Evolutionary conservation across 2,329 filamentous ascomycete genomes (phyloP).

Genomic region (Scleromitrula shiraiana): DNA sequence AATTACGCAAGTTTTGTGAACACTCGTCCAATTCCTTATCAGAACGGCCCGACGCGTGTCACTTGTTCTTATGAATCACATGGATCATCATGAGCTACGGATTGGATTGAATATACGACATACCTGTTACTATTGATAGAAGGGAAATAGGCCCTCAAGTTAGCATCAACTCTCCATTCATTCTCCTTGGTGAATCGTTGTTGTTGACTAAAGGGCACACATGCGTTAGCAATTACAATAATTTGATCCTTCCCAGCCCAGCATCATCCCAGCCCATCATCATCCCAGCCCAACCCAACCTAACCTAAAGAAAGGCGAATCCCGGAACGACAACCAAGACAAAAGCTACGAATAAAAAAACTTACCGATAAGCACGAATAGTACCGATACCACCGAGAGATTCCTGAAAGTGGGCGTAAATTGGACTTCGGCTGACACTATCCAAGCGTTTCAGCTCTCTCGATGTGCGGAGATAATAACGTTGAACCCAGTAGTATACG

Average conservation of each 20-base stretch:
- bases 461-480: constrained; percentile 93
- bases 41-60: too few relatives aligned
- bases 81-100: background rate
- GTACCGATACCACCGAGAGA: constrained; percentile 89
- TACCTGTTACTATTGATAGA: constrained; percentile 67
- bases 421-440: constrained; percentile 89
- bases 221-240: constrained; percentile 1
- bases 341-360: too few relatives aligned
- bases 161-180: constrained; percentile 94
- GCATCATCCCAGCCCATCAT: too few relatives aligned
- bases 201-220: constrained; percentile 50
- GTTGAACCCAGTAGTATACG: constrained; percentile 86
- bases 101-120: background rate
- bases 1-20: background rate
- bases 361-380: constrained; percentile 74
- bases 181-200: constrained; percentile 85
- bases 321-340: background rate
- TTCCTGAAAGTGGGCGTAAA: constrained; percentile 98
- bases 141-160: constrained; percentile 89
- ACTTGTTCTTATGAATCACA: too few relatives aligned
- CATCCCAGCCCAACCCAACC: too few relatives aligned
- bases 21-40: background rate
- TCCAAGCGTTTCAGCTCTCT: constrained; percentile 94
- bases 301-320: too few relatives aligned
- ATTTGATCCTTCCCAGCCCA: too few relatives aligned